A percentile compares a stretch with the other conserved stretches of the same genome.
phyloP scores from a whole-genome alignment of 78 protist genomes.

The Tieghemostelium lacteum region DNA sequence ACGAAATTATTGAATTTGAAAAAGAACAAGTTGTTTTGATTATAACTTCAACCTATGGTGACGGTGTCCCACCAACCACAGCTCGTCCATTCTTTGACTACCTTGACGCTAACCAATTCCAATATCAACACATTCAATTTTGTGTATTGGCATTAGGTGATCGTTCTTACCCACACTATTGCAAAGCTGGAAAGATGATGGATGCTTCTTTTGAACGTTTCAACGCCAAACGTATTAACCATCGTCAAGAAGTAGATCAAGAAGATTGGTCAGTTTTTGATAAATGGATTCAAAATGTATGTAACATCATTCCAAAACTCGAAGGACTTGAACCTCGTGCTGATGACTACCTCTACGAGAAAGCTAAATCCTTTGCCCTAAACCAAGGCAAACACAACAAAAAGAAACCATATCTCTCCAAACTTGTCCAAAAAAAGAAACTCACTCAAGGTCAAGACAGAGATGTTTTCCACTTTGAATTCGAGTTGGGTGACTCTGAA shows the following conservation, averaged over 20 bases:
- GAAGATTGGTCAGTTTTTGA: conserved; percentile 62
- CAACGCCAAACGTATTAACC: conserved; percentile 9
- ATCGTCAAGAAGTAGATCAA: conserved; percentile 70
- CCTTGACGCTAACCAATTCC: conserved; percentile 13
- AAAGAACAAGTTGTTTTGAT: conserved; percentile 62
- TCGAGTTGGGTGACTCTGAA: conserved; percentile 74
- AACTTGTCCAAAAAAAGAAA: conserved; percentile 10
- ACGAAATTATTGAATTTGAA: conserved; percentile 51
- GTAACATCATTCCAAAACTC: conserved; percentile 15
- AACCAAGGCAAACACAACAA: conserved; percentile 57
- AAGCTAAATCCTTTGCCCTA: conserved; percentile 23
- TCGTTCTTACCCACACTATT: conserved; percentile 54
- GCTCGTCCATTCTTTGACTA: conserved; percentile 79
- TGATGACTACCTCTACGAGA: conserved; percentile 60
- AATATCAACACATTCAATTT: conserved; percentile 35
- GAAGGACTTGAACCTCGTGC: background rate
- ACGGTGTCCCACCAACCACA: conserved; percentile 78
- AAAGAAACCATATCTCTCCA: conserved; percentile 58
- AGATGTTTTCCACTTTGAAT: conserved; percentile 58
- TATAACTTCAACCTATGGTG: conserved; percentile 71
- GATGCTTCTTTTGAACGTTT: conserved; percentile 20
- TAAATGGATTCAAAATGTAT: conserved; percentile 26
- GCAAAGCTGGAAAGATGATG: conserved; percentile 50
- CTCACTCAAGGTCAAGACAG: conserved; percentile 35
- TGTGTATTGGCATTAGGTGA: conserved; percentile 68